These are phyloP conservation scores for Coemansia sp. DNA, from an alignment of 192 early-diverging fungal genomes.

Conservation along the genomic window DNA sequence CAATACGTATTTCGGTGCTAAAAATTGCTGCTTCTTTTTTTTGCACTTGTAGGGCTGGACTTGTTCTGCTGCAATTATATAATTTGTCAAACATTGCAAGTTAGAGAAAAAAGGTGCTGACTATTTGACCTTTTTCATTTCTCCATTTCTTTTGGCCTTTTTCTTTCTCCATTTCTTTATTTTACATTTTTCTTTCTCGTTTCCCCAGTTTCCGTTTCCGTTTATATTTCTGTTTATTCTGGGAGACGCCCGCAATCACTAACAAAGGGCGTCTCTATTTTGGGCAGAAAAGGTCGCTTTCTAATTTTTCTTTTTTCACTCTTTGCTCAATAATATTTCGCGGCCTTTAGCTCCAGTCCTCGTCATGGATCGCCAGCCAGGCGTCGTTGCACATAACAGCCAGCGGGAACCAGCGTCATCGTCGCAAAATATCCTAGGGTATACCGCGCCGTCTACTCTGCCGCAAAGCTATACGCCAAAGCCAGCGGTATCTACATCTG, in stretches of 20 bases:
- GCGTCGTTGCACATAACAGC: slow-evolving; percentile 15
- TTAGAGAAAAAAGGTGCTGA: neutral
- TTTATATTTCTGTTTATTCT: neutral
- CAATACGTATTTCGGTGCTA: neutral
- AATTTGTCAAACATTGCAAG: neutral
- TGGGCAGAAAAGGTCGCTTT: neutral
- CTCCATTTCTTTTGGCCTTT: neutral
- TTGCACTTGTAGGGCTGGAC: neutral
- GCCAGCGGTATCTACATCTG: neutral
- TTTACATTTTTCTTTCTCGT: slow-evolving; percentile 1
- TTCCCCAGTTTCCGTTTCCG: neutral
- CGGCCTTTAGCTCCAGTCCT: neutral
- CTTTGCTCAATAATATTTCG: neutral
- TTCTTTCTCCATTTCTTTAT: neutral
- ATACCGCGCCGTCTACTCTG: slow-evolving; percentile 7
- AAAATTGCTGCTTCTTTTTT: neutral
- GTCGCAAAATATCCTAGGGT: slow-evolving; percentile 22
- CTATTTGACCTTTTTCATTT: neutral
- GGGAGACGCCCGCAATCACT: slow-evolving; percentile 1
- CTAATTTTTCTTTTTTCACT: neutral
- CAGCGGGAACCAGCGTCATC: slow-evolving; percentile 16
- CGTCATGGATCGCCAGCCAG: slow-evolving; percentile 29
- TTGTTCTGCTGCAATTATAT: neutral
- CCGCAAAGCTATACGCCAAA: neutral
- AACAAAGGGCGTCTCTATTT: neutral